These are phyloP conservation scores for Gaillardinia entomophila DNA, from an alignment of 805 yeast genomes.

Conservation along the genomic window DNA sequence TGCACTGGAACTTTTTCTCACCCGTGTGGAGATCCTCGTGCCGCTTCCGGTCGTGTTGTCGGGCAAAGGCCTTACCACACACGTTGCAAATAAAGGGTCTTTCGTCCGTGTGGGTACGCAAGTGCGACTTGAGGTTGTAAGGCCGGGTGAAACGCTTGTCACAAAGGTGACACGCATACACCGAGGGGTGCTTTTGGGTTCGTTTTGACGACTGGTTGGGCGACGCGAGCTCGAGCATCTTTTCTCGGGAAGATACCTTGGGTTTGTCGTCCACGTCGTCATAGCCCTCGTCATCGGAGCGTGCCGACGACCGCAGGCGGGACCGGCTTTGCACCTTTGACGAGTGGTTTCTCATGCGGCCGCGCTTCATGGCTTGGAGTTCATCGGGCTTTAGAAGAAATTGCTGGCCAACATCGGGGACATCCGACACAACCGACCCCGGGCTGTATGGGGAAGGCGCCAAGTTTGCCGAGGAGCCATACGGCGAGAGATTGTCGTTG, in stretches of 20 bases:
- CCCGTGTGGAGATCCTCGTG: slow-evolving; percentile 63
- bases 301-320: slow-evolving; percentile 19
- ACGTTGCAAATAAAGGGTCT: slow-evolving; percentile 67
- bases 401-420: slow-evolving; percentile 5
- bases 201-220: slow-evolving; percentile 49
- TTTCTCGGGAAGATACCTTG: slow-evolving; percentile 39
- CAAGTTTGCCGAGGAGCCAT: slow-evolving; percentile 7
- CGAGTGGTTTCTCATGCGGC: slow-evolving; percentile 31
- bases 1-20: slow-evolving; percentile 67
- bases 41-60: slow-evolving; percentile 41
- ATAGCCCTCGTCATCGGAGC: slow-evolving; percentile 13
- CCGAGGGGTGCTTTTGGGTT: slow-evolving; percentile 65
- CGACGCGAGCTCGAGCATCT: slow-evolving; percentile 61
- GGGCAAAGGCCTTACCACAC: slow-evolving; percentile 71
- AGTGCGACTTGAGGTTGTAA: slow-evolving; percentile 85
- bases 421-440: slow-evolving; percentile 10
- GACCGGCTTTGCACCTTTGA: slow-evolving; percentile 10
- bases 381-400: slow-evolving; percentile 30
- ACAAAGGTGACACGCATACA: slow-evolving; percentile 76
- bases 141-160: slow-evolving; percentile 87
- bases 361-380: slow-evolving; percentile 34
- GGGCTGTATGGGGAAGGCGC: slow-evolving; percentile 10
- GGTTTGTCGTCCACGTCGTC: slow-evolving; percentile 12
- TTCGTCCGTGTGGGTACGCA: slow-evolving; percentile 85
- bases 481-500: slow-evolving; percentile 4